Evolutionary conservation across 441 rosid species (phyloP).

Genomic region (Adansonia madagascariensis): DNA sequence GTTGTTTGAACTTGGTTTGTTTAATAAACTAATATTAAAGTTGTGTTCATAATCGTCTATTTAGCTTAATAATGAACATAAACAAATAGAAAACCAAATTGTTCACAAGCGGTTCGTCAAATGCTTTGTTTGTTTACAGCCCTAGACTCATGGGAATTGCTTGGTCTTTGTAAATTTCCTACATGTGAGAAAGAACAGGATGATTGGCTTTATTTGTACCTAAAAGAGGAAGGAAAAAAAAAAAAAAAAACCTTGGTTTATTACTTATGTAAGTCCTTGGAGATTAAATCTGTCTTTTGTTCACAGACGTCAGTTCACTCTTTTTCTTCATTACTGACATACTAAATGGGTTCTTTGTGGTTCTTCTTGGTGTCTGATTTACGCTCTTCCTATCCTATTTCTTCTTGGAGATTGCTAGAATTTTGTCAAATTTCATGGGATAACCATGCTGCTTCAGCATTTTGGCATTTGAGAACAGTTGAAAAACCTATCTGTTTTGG

Average conservation of each 20-base stretch:
- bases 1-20: too few relatives aligned
- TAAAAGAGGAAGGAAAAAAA: not conserved
- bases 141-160: not conserved
- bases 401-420: not conserved
- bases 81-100: too few relatives aligned
- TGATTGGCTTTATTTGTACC: not conserved
- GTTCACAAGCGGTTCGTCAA: too few relatives aligned
- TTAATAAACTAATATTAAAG: too few relatives aligned
- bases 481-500: not conserved
- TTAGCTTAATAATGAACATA: too few relatives aligned
- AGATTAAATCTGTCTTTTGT: not conserved
- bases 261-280: not conserved
- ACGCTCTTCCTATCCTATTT: not conserved
- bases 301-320: not conserved
- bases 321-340: not conserved
- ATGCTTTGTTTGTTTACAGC: too few relatives aligned
- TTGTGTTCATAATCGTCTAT: too few relatives aligned
- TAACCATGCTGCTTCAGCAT: constrained; percentile 8
- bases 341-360: not conserved
- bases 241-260: not conserved
- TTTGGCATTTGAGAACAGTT: constrained; percentile 4
- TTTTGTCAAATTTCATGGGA: not conserved
- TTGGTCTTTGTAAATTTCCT: not conserved
- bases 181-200: not conserved
- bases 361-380: not conserved